These are phyloP conservation scores for Capronia coronata DNA, from an alignment of 2,329 filamentous ascomycete genomes.

Conservation along the genomic window DNA sequence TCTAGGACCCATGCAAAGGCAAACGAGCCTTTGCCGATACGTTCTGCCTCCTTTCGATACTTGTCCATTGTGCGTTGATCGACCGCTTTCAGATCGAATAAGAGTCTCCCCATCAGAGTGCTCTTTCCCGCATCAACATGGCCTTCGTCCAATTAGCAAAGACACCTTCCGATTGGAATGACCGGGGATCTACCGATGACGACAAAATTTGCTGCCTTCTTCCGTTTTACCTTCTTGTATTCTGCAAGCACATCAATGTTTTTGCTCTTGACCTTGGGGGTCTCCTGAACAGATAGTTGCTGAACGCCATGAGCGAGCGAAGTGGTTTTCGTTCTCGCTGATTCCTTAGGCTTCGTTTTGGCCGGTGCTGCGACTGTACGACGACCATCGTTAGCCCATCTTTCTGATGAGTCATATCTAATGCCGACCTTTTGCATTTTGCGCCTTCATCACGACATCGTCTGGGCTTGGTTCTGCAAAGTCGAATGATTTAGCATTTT, in stretches of 20 bases:
- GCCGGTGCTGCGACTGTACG: constrained; percentile 32
- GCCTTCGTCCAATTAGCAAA: constrained; percentile 47
- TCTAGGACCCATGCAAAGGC: constrained; percentile 96
- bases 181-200: constrained; percentile 64
- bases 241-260: constrained; percentile 79
- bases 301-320: constrained; percentile 44
- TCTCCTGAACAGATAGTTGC: constrained; percentile 45
- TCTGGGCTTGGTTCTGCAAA: constrained; percentile 88
- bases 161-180: constrained; percentile 6
- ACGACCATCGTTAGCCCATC: constrained; percentile 26
- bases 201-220: constrained; percentile 81
- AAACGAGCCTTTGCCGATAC: constrained; percentile 90
- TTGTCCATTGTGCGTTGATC: constrained; percentile 83
- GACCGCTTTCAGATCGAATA: constrained; percentile 82
- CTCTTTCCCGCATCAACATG: constrained; percentile 98
- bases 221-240: constrained; percentile 66
- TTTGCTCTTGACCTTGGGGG: constrained; percentile 57
- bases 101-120: constrained; percentile 89
- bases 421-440: constrained; percentile 65
- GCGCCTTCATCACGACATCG: constrained; percentile 78
- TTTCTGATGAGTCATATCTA: constrained; percentile 32
- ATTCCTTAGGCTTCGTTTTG: constrained; percentile 38
- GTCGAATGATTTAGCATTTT: constrained; percentile 41
- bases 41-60: constrained; percentile 80
- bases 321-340: constrained; percentile 14